These are phyloP conservation scores for Suhomyces faveliae DNA, from an alignment of 805 yeast genomes.

Conservation along the genomic window DNA sequence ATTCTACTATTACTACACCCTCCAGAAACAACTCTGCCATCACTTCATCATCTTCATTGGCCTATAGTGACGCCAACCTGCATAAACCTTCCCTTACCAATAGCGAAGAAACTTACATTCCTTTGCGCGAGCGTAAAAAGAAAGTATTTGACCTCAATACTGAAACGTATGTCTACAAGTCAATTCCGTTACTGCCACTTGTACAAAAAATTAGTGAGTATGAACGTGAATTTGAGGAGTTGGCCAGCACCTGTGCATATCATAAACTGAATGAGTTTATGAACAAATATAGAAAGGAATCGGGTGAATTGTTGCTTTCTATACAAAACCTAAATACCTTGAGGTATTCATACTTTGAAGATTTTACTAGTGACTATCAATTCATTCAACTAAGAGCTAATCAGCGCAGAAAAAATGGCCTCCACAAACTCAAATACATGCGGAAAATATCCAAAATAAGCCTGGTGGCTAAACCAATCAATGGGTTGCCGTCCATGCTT, in stretches of 20 bases:
- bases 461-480: background rate
- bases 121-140: constrained; percentile 10
- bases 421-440: constrained; percentile 10
- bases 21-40: background rate
- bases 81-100: background rate
- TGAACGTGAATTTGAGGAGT: constrained; percentile 8
- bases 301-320: constrained; percentile 10
- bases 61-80: background rate
- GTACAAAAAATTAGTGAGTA: constrained; percentile 13
- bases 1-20: background rate
- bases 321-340: constrained; percentile 12
- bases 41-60: background rate
- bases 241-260: constrained; percentile 9
- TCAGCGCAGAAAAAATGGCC: constrained; percentile 5
- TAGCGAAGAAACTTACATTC: constrained; percentile 7
- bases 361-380: constrained; percentile 11
- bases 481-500: constrained; percentile 11
- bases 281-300: constrained; percentile 8
- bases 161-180: constrained; percentile 8
- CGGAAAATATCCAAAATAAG: constrained; percentile 9
- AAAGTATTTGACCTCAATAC: constrained; percentile 13
- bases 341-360: constrained; percentile 17
- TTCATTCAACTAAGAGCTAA: constrained; percentile 6
- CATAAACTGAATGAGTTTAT: constrained; percentile 11
- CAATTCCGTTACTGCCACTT: constrained; percentile 9